These are phyloP conservation scores for Lasiodiplodia sp. DNA, from an alignment of 2,329 filamentous ascomycete genomes.

Conservation along the genomic window DNA sequence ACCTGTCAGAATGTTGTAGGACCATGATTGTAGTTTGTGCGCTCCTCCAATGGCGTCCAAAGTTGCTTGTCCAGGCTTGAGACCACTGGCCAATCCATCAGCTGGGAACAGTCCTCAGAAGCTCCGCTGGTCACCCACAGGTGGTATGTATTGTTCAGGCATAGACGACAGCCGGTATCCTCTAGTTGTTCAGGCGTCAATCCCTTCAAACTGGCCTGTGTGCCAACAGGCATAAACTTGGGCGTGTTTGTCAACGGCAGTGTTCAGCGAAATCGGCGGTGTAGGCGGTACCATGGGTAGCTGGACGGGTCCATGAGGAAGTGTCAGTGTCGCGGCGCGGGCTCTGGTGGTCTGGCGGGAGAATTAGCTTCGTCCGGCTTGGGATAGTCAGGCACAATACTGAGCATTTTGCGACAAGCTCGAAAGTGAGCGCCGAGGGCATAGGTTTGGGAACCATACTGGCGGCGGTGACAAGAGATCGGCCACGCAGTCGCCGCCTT, in stretches of 20 bases:
- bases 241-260: background rate
- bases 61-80: constrained; percentile 92
- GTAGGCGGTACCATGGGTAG: constrained; percentile 65
- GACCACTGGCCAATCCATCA: constrained; percentile 59
- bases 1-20: constrained; percentile 88
- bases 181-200: constrained; percentile 91
- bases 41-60: constrained; percentile 89
- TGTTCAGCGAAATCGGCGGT: constrained; percentile 62
- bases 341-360: constrained; percentile 83
- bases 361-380: constrained; percentile 27
- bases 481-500: constrained; percentile 1
- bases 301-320: constrained; percentile 80
- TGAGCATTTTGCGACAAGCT: constrained; percentile 49
- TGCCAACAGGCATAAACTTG: constrained; percentile 96
- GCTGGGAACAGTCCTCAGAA: background rate
- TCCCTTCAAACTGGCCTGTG: constrained; percentile 93
- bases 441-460: constrained; percentile 43
- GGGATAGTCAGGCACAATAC: constrained; percentile 33
- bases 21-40: constrained; percentile 94
- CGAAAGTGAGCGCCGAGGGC: constrained; percentile 48
- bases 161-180: constrained; percentile 85
- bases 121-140: constrained; percentile 55
- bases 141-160: constrained; percentile 98
- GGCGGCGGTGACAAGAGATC: constrained; percentile 11
- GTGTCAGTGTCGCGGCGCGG: constrained; percentile 82